Percentiles rank a stretch among this genome's conserved stretches.
phyloP scores from a whole-genome alignment of 2,329 filamentous ascomycete species.

The Phaeophleospora eucalypticola region DNA sequence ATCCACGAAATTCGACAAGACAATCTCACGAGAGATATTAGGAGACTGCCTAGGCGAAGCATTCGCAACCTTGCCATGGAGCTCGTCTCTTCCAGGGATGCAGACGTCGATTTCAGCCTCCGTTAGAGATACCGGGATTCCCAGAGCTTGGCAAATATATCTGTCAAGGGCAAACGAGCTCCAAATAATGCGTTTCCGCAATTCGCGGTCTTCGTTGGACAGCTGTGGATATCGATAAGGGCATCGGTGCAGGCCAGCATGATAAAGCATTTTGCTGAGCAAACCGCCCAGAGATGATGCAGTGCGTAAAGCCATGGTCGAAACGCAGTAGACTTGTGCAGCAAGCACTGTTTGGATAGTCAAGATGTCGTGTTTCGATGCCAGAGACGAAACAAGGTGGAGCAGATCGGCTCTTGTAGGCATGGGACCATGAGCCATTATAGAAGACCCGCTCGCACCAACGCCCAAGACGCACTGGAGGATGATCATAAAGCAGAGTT shows the following conservation, averaged over 20 bases:
- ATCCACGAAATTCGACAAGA: constrained; percentile 23
- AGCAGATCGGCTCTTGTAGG: constrained; percentile 35
- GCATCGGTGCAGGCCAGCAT: constrained; percentile 50
- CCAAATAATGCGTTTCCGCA: constrained; percentile 43
- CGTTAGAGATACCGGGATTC: constrained; percentile 35
- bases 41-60: background rate
- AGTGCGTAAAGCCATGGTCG: constrained; percentile 46
- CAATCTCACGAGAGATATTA: constrained; percentile 16
- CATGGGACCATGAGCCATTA: constrained; percentile 37
- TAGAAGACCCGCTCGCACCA: constrained; percentile 31
- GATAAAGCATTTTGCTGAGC: constrained; percentile 46
- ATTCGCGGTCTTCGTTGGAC: constrained; percentile 27
- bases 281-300: constrained; percentile 49
- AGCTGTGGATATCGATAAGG: constrained; percentile 45
- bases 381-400: constrained; percentile 36
- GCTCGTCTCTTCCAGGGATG: constrained; percentile 28
- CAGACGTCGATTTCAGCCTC: constrained; percentile 40
- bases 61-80: constrained; percentile 18
- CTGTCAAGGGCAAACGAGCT: constrained; percentile 39
- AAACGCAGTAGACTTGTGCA: constrained; percentile 47
- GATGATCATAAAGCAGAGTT: constrained; percentile 36
- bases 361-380: constrained; percentile 41
- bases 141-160: constrained; percentile 36
- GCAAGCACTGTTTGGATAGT: constrained; percentile 49
- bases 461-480: constrained; percentile 53